phyloP scores from a whole-genome alignment of 2,329 filamentous ascomycete genomes.

The Apiospora marii region DNA sequence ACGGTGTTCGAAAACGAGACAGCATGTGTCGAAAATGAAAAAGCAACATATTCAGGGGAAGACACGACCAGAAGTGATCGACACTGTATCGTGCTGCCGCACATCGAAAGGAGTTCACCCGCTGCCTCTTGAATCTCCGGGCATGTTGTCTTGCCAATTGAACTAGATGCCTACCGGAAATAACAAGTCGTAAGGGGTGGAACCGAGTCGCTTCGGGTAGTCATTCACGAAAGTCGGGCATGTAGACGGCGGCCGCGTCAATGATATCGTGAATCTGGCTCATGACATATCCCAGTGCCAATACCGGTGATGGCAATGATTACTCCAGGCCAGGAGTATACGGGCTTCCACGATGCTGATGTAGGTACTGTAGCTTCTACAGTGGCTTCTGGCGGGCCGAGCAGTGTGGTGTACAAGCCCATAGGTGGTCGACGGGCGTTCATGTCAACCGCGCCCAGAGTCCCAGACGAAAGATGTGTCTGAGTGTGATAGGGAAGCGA shows the following conservation, averaged over 20 bases:
- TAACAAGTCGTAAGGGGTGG: neutral
- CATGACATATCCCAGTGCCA: neutral
- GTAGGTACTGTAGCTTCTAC: neutral
- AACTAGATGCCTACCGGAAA: neutral
- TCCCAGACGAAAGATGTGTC: neutral
- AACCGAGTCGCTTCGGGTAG: neutral
- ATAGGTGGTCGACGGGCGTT: neutral
- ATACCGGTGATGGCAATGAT: neutral
- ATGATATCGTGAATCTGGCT: neutral
- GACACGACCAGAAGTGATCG: neutral
- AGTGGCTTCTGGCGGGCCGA: neutral
- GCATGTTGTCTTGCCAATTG: neutral
- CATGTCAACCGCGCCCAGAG: neutral
- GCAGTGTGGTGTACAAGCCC: neutral
- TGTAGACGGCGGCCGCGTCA: neutral
- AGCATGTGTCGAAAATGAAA: neutral
- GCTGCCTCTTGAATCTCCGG: neutral
- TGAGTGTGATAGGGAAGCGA: neutral
- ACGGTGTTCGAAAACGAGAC: neutral
- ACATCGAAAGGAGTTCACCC: neutral
- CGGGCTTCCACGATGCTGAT: neutral
- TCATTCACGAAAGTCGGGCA: neutral
- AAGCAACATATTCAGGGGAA: conserved; percentile 1
- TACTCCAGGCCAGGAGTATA: neutral
- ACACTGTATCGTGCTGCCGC: neutral